Evolutionary conservation across 2,329 filamentous ascomycete genomes (phyloP), one percentile per base, ranked within the genome.

Genomic region (Colletotrichum euphorbiae): DNA sequence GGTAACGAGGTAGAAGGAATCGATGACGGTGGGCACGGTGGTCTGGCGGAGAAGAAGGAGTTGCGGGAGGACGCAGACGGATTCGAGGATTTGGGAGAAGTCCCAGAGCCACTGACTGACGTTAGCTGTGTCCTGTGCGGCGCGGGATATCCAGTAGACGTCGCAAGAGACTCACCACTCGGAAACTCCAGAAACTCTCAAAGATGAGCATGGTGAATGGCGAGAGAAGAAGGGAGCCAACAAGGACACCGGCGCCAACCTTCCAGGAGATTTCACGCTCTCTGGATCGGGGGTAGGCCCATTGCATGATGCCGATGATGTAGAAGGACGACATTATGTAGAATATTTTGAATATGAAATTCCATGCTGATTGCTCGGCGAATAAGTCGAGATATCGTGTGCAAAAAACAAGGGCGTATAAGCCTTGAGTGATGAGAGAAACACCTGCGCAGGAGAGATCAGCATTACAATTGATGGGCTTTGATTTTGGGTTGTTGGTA

Each of bases 211-310:
- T 91, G 72, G 89, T 85, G 71, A 97, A 85, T 0, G 94, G 93
- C 9, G 93, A 90, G 33, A 91, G 76, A 12, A 91, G 73, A 33
- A 93, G 75, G 19, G 90, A 90, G 4, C 87, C 91, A 12, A 81
- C 84, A 2, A 95, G 80, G 59, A 90, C 90, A 71, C 87, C 88
- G 28, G 89, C 89, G 46, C 93, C 93, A 71, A 98, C 83, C 80
- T 94, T 97, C 94, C 95, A 98, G n/a, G 94, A 92, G 74, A 93
- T 89, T 82, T 98, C 95, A 60, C 90, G 86, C 80, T 98, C 95
- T 46, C 94, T 84, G n/a, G 94, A 97, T 38, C 95, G 88, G 11
- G 94, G 91, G 78, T 89, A 97, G 21, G 94, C 83, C 80, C 90
- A 91, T 78, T 93, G 91, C 94, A 98, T 98, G 71, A 97, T 80